Conservation (phyloP, 1,284 basidiomycete genomes). For the Xerocomus amazonicus region DNA sequence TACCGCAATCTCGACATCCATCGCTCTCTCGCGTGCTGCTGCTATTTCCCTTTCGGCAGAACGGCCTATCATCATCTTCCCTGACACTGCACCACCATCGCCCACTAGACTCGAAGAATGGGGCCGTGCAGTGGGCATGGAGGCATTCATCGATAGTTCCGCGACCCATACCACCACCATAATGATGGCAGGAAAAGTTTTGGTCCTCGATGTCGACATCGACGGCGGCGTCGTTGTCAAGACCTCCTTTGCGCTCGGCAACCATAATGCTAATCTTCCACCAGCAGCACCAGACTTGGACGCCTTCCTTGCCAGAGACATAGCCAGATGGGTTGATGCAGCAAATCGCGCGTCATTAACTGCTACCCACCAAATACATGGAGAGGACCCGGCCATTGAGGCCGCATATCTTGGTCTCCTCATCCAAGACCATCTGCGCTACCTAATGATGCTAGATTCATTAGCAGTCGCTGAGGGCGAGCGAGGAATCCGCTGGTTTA, state of each 20-base stretch:
- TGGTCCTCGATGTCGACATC: slow-evolving; percentile 73
- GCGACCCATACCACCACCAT: slow-evolving; percentile 46
- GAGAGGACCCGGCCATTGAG: slow-evolving; percentile 45
- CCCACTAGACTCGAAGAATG: slow-evolving; percentile 52
- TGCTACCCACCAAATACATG: slow-evolving; percentile 8
- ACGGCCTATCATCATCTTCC: slow-evolving; percentile 23
- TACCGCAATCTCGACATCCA: slow-evolving; percentile 41
- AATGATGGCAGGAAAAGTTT: slow-evolving; percentile 68
- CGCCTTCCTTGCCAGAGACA: slow-evolving; percentile 51
- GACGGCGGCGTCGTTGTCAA: slow-evolving; percentile 51
- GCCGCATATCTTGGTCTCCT: slow-evolving; percentile 40
- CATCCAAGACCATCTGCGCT: slow-evolving; percentile 56
- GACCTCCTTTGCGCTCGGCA: slow-evolving; percentile 67
- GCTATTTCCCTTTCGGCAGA: slow-evolving; percentile 22
- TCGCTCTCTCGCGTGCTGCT: slow-evolving; percentile 22
- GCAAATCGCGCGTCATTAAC: slow-evolving; percentile 53
- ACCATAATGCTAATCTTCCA: slow-evolving; percentile 41
- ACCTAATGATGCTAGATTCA: slow-evolving; percentile 67
- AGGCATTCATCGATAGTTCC: slow-evolving; percentile 61
- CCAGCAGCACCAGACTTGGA: slow-evolving; percentile 48
- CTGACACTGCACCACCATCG: slow-evolving; percentile 27
- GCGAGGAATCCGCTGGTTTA: slow-evolving; percentile 71
- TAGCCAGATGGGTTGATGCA: slow-evolving; percentile 55
- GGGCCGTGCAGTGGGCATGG: slow-evolving; percentile 64
- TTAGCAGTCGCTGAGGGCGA: slow-evolving; percentile 63